Percentiles rank a stretch among this genome's conserved stretches.
Evolutionary conservation across 352 stramenopile genomes (phyloP).

Genomic region (Phytophthora melonis): DNA sequence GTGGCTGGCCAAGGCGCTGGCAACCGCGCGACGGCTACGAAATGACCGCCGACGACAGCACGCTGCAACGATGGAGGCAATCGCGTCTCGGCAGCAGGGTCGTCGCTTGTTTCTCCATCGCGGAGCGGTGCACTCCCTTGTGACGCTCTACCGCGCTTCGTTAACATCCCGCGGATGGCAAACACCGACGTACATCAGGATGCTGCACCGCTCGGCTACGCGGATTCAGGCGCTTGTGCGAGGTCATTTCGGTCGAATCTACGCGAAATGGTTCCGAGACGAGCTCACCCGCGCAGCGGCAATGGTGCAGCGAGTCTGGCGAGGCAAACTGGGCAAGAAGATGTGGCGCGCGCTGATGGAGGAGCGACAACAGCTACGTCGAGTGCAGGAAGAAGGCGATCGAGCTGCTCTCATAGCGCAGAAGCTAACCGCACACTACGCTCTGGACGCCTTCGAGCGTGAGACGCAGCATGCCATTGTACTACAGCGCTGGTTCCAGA

Average conservation of each 20-base stretch:
- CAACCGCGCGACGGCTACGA: slow-evolving; percentile 49
- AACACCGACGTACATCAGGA: slow-evolving; percentile 54
- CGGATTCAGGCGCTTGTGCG: slow-evolving; percentile 70
- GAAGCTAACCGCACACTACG: slow-evolving; percentile 70
- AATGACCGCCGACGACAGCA: slow-evolving; percentile 49
- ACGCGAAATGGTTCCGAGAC: slow-evolving; percentile 40
- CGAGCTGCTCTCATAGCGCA: slow-evolving; percentile 63
- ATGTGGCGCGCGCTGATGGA: slow-evolving; percentile 65
- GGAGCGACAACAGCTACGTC: slow-evolving; percentile 51
- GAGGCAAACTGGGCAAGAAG: slow-evolving; percentile 60
- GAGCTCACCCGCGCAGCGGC: slow-evolving; percentile 42
- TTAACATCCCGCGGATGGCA: slow-evolving; percentile 66
- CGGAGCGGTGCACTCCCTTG: slow-evolving; percentile 61
- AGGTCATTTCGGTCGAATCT: slow-evolving; percentile 54
- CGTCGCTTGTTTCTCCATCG: slow-evolving; percentile 60
- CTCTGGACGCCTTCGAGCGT: slow-evolving; percentile 54
- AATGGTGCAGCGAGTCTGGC: slow-evolving; percentile 70
- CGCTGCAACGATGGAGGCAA: slow-evolving; percentile 35
- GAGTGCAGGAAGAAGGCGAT: slow-evolving; percentile 66
- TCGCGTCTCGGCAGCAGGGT: slow-evolving; percentile 32
- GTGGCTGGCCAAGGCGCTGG: slow-evolving; percentile 69
- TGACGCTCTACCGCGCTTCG: slow-evolving; percentile 55
- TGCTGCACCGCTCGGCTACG: slow-evolving; percentile 53
- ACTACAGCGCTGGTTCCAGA: slow-evolving; percentile 75
- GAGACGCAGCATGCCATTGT: slow-evolving; percentile 49